Conservation (phyloP, 2,329 filamentous ascomycete species). For the Fusarium burgessii region DNA sequence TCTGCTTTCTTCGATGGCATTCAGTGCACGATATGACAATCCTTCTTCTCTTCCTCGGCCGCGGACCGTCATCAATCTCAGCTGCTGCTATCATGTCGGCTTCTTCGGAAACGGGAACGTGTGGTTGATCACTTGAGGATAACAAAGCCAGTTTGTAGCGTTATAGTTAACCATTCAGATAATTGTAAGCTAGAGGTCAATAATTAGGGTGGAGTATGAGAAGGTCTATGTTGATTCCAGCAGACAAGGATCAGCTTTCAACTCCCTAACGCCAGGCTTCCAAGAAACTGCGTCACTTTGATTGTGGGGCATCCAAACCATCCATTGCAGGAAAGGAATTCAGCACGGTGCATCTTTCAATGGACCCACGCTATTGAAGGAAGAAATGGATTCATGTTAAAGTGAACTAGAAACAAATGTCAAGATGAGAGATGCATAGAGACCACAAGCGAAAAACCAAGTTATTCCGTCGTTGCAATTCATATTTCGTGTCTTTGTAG, state of each 20-base stretch:
- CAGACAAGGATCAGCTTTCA: background rate
- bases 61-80: slow-evolving; percentile 10
- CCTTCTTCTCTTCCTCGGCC: slow-evolving; percentile 65
- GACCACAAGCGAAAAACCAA: background rate
- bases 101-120: background rate
- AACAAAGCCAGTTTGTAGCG: background rate
- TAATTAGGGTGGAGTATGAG: background rate
- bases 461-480: background rate
- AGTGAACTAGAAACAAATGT: background rate
- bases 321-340: slow-evolving; percentile 9
- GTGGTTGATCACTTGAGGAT: background rate
- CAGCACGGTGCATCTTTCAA: slow-evolving; percentile 25
- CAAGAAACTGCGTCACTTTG: slow-evolving; percentile 17
- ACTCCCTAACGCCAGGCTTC: slow-evolving; percentile 15
- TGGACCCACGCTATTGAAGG: background rate
- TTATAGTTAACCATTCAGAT: background rate
- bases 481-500: background rate
- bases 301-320: background rate
- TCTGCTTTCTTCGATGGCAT: slow-evolving; percentile 73
- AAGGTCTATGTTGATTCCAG: background rate
- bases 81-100: slow-evolving; percentile 18
- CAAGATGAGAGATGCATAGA: background rate
- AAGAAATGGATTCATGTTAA: background rate
- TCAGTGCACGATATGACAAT: slow-evolving; percentile 73
- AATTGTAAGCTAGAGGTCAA: background rate